Evolutionary conservation across 2,329 filamentous ascomycete genomes (phyloP), one percentile per base, ranked within the genome.

Genomic region (Calonectria pseudoturangicola): DNA sequence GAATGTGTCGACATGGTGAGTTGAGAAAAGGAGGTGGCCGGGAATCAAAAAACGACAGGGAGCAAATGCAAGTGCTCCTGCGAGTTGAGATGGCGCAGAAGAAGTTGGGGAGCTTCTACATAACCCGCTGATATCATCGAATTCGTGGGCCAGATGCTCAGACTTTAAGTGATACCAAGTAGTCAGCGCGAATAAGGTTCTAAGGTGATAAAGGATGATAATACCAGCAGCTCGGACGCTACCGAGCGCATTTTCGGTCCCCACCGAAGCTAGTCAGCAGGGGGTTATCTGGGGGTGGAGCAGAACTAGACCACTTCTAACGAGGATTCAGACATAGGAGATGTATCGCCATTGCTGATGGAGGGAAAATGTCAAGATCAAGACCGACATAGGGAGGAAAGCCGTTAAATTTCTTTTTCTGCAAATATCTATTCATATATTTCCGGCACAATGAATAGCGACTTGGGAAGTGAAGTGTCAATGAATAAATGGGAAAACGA

Each of bases 211-310:
- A 58, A 41, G 33, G 54, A 39, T n/a, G 25, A 10, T 58, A 12
- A n/a, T 41, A n/a, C 9, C 16, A 21, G 12, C n/a, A 25, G n/a
- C 5, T 58, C 54, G 54, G 54, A 58, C 36, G n/a, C 54, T 13
- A 58, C 54, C 54, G 54, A 58, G 54, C 54, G 33, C 54, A 33
- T 58, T 21, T 58, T 58, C 54, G 54, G 54, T 27, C 33, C 10
- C 10, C 21, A 58, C 54, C 54, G 54, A 58, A 15, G n/a, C 54
- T 58, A 41, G n/a, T 7, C 8, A 9, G n/a, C 15, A 12, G 36
- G 36, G 54, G 16, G 54, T 27, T 58, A 58, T 58, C 54, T 56
- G 21, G n/a, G 13, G n/a, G 33, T 41, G 33, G n/a, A 36, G 51
- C 10, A 8, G 15, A 43, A 15, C 41, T 5, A 43, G 21, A 18